phyloP scores from a whole-genome alignment of 805 yeast genomes.

The Wickerhamomyces strasburgensis region DNA sequence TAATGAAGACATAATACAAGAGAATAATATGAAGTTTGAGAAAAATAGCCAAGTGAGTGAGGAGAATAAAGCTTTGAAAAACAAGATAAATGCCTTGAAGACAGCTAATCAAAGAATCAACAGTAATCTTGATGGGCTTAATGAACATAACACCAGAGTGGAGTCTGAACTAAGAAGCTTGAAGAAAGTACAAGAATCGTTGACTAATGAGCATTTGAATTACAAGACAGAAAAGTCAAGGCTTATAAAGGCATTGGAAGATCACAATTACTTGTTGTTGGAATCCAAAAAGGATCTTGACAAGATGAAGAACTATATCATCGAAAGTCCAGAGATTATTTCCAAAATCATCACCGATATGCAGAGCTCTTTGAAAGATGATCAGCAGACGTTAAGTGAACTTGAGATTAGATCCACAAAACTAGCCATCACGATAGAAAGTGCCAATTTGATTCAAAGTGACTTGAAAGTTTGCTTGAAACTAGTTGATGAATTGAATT shows the following conservation, averaged over 20 bases:
- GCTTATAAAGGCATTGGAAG: slow-evolving; percentile 55
- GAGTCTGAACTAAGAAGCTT: slow-evolving; percentile 59
- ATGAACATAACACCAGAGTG: slow-evolving; percentile 46
- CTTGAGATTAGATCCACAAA: slow-evolving; percentile 47
- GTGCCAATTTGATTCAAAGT: slow-evolving; percentile 38
- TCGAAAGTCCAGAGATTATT: slow-evolving; percentile 55
- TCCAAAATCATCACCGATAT: slow-evolving; percentile 49
- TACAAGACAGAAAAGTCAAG: slow-evolving; percentile 61
- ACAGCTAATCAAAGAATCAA: slow-evolving; percentile 24
- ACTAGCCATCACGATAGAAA: slow-evolving; percentile 48
- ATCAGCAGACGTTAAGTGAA: slow-evolving; percentile 32
- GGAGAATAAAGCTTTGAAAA: slow-evolving; percentile 33
- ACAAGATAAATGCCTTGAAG: slow-evolving; percentile 32
- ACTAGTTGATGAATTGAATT: slow-evolving; percentile 19
- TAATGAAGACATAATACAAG: slow-evolving; percentile 55
- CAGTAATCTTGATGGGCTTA: slow-evolving; percentile 36
- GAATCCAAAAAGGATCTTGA: slow-evolving; percentile 58
- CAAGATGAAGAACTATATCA: slow-evolving; percentile 52
- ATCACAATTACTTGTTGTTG: slow-evolving; percentile 48
- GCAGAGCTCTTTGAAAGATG: slow-evolving; percentile 37
- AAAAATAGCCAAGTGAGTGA: slow-evolving; percentile 39
- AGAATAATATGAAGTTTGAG: slow-evolving; percentile 46
- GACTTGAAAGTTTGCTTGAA: slow-evolving; percentile 20
- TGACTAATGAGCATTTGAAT: slow-evolving; percentile 55
- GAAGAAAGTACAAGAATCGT: slow-evolving; percentile 55